These are phyloP conservation scores for Crassisporium funariophilum DNA, from an alignment of 768 basidiomycete genomes.

Conservation along the genomic window DNA sequence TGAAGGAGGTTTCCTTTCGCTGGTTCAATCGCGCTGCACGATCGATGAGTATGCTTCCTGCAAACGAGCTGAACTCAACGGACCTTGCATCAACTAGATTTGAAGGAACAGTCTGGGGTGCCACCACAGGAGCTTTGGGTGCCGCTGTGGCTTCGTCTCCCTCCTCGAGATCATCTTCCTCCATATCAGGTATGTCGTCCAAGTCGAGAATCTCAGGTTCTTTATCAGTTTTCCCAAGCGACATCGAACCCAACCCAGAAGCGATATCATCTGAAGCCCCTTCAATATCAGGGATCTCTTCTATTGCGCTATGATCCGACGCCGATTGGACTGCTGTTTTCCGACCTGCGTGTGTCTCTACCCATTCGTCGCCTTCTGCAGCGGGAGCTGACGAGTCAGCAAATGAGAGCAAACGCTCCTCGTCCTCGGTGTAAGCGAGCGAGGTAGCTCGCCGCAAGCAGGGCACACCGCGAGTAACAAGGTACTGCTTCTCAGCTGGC, in stretches of 20 bases:
- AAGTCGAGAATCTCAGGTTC: slow-evolving; percentile 80
- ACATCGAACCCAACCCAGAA: slow-evolving; percentile 46
- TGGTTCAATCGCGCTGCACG: slow-evolving; percentile 57
- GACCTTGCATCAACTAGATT: slow-evolving; percentile 50
- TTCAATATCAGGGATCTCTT: slow-evolving; percentile 88
- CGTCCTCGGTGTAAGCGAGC: slow-evolving; percentile 93
- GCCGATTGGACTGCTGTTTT: slow-evolving; percentile 52
- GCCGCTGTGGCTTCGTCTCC: slow-evolving; percentile 85
- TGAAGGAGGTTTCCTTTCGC: slow-evolving; percentile 86
- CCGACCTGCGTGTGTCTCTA: slow-evolving; percentile 93
- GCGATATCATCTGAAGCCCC: slow-evolving; percentile 47
- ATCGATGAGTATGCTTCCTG: too few species aligned
- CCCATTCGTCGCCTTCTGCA: slow-evolving; percentile 88
- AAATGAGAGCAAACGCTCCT: slow-evolving; percentile 88
- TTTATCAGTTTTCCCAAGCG: slow-evolving; percentile 35
- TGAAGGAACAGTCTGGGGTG: slow-evolving; percentile 11
- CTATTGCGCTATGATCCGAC: slow-evolving; percentile 65
- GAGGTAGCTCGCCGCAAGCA: slow-evolving; percentile 93
- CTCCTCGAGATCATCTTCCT: slow-evolving; percentile 78
- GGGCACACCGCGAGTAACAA: slow-evolving; percentile 94
- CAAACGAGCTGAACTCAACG: too few species aligned
- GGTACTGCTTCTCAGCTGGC: slow-evolving; percentile 95
- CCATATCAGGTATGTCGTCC: slow-evolving; percentile 99
- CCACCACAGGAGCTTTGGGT: slow-evolving; percentile 44
- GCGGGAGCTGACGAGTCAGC: slow-evolving; percentile 58